Conservation (phyloP, 129 eudicot genomes). For the Flaveria linearis region DNA sequence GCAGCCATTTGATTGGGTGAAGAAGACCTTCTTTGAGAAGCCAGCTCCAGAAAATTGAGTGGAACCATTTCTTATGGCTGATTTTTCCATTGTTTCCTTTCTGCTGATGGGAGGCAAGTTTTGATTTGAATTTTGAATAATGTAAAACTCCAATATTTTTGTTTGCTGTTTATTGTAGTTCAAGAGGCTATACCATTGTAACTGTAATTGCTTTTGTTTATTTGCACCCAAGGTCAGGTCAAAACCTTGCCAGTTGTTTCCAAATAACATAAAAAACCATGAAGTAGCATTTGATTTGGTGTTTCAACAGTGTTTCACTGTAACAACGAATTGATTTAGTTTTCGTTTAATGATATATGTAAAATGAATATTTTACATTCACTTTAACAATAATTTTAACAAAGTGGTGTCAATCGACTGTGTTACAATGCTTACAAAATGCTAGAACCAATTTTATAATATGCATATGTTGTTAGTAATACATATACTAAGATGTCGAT, state of each 20-base stretch:
- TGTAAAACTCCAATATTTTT: conserved; percentile 27
- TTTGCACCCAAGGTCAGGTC: background rate
- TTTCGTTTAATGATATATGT: too few species aligned
- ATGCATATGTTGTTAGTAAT: too few species aligned
- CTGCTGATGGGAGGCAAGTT: conserved; percentile 45
- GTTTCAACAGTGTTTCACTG: too few species aligned
- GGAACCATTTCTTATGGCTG: conserved; percentile 4
- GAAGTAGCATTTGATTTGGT: too few species aligned
- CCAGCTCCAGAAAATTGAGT: conserved; percentile 37
- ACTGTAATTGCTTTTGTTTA: background rate
- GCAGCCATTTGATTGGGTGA: conserved; percentile 54
- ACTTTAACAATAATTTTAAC: too few species aligned
- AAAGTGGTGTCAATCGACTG: too few species aligned
- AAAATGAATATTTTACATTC: too few species aligned
- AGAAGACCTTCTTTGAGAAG: conserved; percentile 50
- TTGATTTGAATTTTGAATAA: conserved; percentile 31
- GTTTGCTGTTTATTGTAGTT: background rate
- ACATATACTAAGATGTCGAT: too few species aligned
- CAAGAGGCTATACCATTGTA: background rate
- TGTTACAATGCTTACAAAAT: too few species aligned
- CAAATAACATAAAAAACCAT: background rate
- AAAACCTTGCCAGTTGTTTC: background rate
- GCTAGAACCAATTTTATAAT: too few species aligned
- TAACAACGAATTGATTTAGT: too few species aligned
- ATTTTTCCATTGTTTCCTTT: conserved; percentile 27